phyloP scores from a whole-genome alignment of 2,329 filamentous ascomycete genomes.

The Pseudogymnoascus sp. region DNA sequence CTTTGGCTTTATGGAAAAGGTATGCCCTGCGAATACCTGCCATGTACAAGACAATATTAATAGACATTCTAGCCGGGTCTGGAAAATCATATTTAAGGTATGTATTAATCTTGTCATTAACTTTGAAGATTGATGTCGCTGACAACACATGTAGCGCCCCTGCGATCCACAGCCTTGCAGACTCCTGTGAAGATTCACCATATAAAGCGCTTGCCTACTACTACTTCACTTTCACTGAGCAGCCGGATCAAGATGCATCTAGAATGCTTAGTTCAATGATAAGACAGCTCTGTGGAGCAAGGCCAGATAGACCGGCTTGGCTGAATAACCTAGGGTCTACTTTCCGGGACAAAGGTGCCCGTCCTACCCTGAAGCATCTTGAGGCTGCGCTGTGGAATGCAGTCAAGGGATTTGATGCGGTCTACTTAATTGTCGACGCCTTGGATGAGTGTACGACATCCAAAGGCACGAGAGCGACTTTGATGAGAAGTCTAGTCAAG shows the following conservation, averaged over 20 bases:
- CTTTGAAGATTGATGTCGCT: neutral
- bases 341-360: neutral
- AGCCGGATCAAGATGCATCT: slow-evolving; percentile 12
- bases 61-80: neutral
- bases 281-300: slow-evolving; percentile 13
- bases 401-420: slow-evolving; percentile 10
- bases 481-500: slow-evolving; percentile 23
- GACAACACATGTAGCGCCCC: neutral
- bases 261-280: slow-evolving; percentile 19
- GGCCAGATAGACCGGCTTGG: slow-evolving; percentile 12
- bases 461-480: neutral
- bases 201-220: slow-evolving; percentile 16
- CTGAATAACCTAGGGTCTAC: neutral
- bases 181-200: slow-evolving; percentile 3
- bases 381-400: neutral
- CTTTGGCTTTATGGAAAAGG: slow-evolving; percentile 15
- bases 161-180: slow-evolving; percentile 8
- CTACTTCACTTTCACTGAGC: slow-evolving; percentile 21
- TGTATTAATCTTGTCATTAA: neutral
- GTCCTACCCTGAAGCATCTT: slow-evolving; percentile 2
- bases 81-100: slow-evolving; percentile 12
- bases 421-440: slow-evolving; percentile 15
- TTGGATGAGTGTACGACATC: slow-evolving; percentile 13
- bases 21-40: neutral
- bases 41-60: neutral